Evolutionary conservation across 2,329 filamentous ascomycete genomes (phyloP).

Genomic region (Zasmidium cellare): DNA sequence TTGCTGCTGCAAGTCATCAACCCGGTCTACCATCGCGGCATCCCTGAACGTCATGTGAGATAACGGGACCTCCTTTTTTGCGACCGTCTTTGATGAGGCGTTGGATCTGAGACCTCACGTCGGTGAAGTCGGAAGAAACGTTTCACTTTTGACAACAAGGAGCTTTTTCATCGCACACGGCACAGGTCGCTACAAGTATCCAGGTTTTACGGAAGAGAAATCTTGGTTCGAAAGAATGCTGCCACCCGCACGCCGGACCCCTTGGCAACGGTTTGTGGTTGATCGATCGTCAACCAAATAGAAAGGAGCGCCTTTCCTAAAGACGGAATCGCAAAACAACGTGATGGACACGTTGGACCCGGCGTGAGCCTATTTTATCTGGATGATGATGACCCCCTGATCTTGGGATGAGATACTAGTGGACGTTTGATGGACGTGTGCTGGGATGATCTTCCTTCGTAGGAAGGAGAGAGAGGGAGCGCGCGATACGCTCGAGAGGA

Average conservation of each 20-base stretch:
- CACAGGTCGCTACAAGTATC: not conserved
- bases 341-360: not conserved
- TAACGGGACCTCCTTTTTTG: not conserved
- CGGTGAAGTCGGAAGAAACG: not conserved
- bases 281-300: not conserved
- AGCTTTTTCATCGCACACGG: not conserved
- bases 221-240: not conserved
- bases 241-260: not conserved
- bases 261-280: not conserved
- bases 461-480: too few relatives aligned
- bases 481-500: not conserved
- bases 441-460: too few relatives aligned
- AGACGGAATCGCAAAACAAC: not conserved
- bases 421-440: not conserved
- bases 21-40: not conserved
- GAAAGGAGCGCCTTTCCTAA: not conserved
- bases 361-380: not conserved
- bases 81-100: too few relatives aligned
- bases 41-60: not conserved
- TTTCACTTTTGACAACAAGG: not conserved
- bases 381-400: not conserved
- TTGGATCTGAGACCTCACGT: too few relatives aligned
- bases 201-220: not conserved
- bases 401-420: not conserved
- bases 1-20: not conserved